Base-by-base conservation (phyloP, 176 grass and related monocot species). In the Avena eriantha region DNA sequence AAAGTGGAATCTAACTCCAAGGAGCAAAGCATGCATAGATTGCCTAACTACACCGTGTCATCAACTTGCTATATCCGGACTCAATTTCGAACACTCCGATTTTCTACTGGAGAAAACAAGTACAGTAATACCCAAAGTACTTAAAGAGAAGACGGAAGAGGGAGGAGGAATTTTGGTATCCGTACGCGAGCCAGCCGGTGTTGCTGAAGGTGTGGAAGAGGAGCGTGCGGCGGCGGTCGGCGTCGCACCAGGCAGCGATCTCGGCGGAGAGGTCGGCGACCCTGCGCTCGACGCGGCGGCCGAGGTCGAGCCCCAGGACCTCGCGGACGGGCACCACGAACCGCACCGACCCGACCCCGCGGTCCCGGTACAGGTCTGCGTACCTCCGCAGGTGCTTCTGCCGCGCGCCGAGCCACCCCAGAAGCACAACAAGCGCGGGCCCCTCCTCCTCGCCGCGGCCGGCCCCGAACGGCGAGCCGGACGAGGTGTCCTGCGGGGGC, bases 201-300 rank as follows among this genome's bases (percentile, higher is more conserved):
- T 99, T 99, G 97, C 97, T 99, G 85, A 99, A 99, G 5, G 97
- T 94, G 84, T 99, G 97, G 88, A 99, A 94, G 34, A 99, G 87
- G 55, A 99, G 85, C 56, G 91, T 87, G 36, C 97, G 87, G 4
- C 85, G 88, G 24, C 87, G 83, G 60, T 94, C 90, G 29, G 90
- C 88, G 6, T 93, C 86, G 94, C 97, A 99, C 97, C 97, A 99
- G 0, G 86, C 91, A 17, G 66, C 76, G 22, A 99, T 89, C 86
- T 99, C 90, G 18, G 34, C 59, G 7, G 94, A 63, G 58, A 96
- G 95, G 15, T 85, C 69, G 73, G 84, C 88, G 48, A 99, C 86
- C 92, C 88, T 93, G 55, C 76, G 84, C 84, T 99, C 92, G 35
- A 99, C 65, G 51, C 87, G 90, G 72, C 83, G 83, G 10, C 97